Base-by-base conservation (phyloP, 2,329 filamentous ascomycete species). In the Colletotrichum limetticola region DNA sequence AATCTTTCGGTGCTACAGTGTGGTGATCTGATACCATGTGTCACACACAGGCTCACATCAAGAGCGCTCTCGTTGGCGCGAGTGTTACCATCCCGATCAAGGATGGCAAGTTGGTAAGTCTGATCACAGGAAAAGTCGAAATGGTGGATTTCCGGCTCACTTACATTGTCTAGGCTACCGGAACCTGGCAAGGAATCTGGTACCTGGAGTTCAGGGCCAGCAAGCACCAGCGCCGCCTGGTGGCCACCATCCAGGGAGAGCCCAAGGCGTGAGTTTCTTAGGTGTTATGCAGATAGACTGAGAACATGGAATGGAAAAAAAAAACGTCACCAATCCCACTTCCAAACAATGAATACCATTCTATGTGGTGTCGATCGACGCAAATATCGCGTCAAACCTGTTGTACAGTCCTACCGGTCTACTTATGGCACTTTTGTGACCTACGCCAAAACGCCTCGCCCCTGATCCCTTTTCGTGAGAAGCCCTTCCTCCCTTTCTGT, bases 191-290 rank as follows among this genome's bases (percentile, higher is more conserved):
- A 78, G 91, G 97, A 0, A 96, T 98, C 72, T 98, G 94, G 94
- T 97, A 97, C 82, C 85, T 98, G 76, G 97, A 98, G 83, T 98
- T 98, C 81, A 89, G 96, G 69, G 89, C 87, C 11, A 86, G 86
- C 77, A 94, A 91, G 83, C 95, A 98, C 83, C 87, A 90, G 75
- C 90, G 97, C 78, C 93, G 91, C 80, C 90, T 98, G 14, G 92
- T 99, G 74, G 96, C 96, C 66, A 98, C 97, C 1, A 97, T 98
- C 74, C 95, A 98, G 83, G 97, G 96, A 56, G 94, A 98, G 85
- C 70, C 59, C 60, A 91, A 91, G 81, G 85, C 85, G 66, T 86
- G 55, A 69, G 26, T 22, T 30, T 12, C 19, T n/a, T 14, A n/a
- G 26, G 22, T 26, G 56, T 8, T 22, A 11, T 42, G 19, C 30